Percentiles rank a stretch among this genome's conserved stretches.
Conservation (phyloP, 2,329 filamentous ascomycete species). For the Decorospora gaudefroyi region DNA sequence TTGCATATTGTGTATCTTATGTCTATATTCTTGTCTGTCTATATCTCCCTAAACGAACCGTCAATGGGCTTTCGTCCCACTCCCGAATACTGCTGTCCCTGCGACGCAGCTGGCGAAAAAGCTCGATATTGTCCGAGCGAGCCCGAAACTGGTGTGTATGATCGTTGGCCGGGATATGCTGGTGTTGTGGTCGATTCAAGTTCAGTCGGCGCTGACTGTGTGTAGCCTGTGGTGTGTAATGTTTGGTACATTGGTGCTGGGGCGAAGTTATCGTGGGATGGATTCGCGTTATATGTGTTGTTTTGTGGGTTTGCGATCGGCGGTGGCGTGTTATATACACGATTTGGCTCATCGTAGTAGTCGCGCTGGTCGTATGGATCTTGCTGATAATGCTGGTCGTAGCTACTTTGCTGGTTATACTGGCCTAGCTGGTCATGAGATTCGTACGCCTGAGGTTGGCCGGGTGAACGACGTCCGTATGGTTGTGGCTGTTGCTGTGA, state of each 20-base stretch:
- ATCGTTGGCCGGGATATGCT: slow-evolving; percentile 9
- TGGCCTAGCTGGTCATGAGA: slow-evolving; percentile 20
- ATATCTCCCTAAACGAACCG: slow-evolving; percentile 9
- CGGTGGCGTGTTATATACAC: slow-evolving; percentile 5
- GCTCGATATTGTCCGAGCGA: slow-evolving; percentile 7
- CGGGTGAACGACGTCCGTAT: slow-evolving; percentile 24
- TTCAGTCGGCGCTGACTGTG: not conserved
- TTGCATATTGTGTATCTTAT: no score
- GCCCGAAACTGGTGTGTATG: slow-evolving; percentile 7
- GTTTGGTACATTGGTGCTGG: no score
- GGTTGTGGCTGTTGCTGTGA: slow-evolving; percentile 15
- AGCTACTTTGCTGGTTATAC: slow-evolving; percentile 16
- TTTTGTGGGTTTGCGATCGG: slow-evolving; percentile 5
- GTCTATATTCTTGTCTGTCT: no score
- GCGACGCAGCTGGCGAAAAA: slow-evolving; percentile 6
- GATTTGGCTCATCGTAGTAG: slow-evolving; percentile 7
- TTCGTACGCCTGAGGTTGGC: slow-evolving; percentile 17
- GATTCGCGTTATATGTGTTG: no score
- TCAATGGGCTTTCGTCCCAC: slow-evolving; percentile 1
- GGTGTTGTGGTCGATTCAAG: not conserved
- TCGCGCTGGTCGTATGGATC: slow-evolving; percentile 10
- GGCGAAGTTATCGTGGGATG: no score
- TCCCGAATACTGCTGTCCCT: slow-evolving; percentile 6
- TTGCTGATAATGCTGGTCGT: slow-evolving; percentile 5
- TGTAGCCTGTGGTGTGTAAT: not conserved